phyloP scores from a whole-genome alignment of 1,284 basidiomycete genomes.

The Stereum hirsutum region DNA sequence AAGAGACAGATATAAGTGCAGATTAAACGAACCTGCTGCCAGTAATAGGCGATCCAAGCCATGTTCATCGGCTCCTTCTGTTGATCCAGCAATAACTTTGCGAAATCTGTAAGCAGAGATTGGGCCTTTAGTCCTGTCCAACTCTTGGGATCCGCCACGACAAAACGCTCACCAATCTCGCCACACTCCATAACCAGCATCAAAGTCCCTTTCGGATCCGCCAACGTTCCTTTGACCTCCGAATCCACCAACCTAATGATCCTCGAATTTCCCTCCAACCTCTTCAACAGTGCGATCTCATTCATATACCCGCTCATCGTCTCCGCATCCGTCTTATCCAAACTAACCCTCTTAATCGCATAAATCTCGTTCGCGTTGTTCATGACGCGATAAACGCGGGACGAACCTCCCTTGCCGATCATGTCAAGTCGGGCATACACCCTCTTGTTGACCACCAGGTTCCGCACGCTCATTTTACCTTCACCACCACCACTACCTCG shows the following conservation, averaged over 20 bases:
- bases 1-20: constrained; percentile 5
- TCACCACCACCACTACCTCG: too few relatives aligned
- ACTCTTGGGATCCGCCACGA: background rate
- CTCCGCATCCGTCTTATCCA: constrained; percentile 80
- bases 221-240: constrained; percentile 60
- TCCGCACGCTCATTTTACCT: background rate
- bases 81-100: constrained; percentile 74
- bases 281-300: constrained; percentile 83
- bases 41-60: constrained; percentile 89
- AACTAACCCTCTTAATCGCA: constrained; percentile 82
- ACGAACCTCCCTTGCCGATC: constrained; percentile 88
- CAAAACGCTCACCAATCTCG: constrained; percentile 48
- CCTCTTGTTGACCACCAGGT: constrained; percentile 70
- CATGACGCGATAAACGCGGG: constrained; percentile 88
- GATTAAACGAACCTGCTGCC: constrained; percentile 68
- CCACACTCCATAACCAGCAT: constrained; percentile 92
- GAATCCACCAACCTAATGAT: constrained; percentile 87
- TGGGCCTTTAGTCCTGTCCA: background rate
- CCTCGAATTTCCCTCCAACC: constrained; percentile 79
- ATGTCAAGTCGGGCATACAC: constrained; percentile 77
- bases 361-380: constrained; percentile 69
- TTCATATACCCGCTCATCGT: constrained; percentile 91
- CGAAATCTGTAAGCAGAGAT: constrained; percentile 44
- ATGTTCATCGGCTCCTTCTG: constrained; percentile 78
- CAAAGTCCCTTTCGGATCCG: constrained; percentile 57